Evolutionary conservation across 2,329 filamentous ascomycete genomes (phyloP).

Genomic region (Neonectria coccinea): DNA sequence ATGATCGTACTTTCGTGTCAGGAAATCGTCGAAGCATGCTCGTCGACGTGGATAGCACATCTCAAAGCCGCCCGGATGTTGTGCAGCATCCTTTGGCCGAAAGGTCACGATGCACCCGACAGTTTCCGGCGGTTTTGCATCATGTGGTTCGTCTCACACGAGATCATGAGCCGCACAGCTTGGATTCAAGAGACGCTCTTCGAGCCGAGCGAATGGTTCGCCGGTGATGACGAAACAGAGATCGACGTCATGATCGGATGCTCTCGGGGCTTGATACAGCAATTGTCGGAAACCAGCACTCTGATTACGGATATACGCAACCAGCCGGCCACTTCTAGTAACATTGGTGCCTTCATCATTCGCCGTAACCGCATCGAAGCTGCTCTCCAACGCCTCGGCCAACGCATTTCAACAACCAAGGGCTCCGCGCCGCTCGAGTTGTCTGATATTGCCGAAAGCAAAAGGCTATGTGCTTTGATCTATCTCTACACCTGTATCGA

Average conservation of each 20-base stretch:
- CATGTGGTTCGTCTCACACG: constrained; percentile 27
- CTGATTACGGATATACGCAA: constrained; percentile 15
- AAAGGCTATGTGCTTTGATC: constrained; percentile 16
- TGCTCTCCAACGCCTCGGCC: constrained; percentile 5
- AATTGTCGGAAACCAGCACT: constrained; percentile 19
- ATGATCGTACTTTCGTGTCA: constrained; percentile 23
- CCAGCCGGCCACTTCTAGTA: background rate
- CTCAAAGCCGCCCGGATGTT: constrained; percentile 16
- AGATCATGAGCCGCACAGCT: constrained; percentile 25
- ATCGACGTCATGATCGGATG: constrained; percentile 24
- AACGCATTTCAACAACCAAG: constrained; percentile 10
- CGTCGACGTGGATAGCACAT: constrained; percentile 17
- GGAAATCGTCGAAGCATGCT: constrained; percentile 20
- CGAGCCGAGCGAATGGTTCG: constrained; percentile 27
- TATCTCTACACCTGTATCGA: constrained; percentile 24
- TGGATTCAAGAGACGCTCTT: constrained; percentile 23
- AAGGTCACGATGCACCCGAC: background rate
- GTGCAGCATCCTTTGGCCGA: constrained; percentile 25
- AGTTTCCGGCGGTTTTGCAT: constrained; percentile 21
- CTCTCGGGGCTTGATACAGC: constrained; percentile 21
- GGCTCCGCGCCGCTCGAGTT: background rate
- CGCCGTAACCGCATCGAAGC: constrained; percentile 16
- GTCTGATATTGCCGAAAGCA: constrained; percentile 16
- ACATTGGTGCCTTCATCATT: background rate
- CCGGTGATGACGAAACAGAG: constrained; percentile 20